These are phyloP conservation scores for Priceomyces medius DNA, from an alignment of 805 yeast genomes.

Conservation along the genomic window DNA sequence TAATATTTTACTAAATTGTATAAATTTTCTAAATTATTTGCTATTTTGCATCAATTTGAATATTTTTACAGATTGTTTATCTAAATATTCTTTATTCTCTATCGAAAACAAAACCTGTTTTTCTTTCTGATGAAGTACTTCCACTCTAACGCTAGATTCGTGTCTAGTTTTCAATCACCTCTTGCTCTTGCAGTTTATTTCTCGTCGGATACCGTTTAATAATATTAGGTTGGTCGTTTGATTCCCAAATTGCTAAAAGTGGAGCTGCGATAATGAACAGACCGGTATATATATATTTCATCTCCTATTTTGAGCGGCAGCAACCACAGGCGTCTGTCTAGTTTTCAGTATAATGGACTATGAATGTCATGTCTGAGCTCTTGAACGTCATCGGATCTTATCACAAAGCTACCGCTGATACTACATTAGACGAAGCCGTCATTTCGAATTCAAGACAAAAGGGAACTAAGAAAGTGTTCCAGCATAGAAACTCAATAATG, in stretches of 20 bases:
- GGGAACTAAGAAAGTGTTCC: conserved; percentile 2
- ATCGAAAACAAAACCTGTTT: no score
- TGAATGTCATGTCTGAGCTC: neutral
- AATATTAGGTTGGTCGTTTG: neutral
- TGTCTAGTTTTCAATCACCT: no score
- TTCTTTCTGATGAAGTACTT: no score
- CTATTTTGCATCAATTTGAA: no score
- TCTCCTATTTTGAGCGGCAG: neutral
- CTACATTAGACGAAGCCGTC: neutral
- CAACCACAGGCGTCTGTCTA: neutral
- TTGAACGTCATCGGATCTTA: neutral
- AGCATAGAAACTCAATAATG: conserved; percentile 12
- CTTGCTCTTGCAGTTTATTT: no score
- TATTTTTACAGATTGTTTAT: no score
- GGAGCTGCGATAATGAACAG: neutral
- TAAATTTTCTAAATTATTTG: no score
- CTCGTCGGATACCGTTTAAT: no score
- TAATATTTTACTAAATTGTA: no score
- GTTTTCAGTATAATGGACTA: neutral
- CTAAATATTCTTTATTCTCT: no score
- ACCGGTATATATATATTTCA: neutral
- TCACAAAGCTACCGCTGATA: neutral
- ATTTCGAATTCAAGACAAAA: neutral
- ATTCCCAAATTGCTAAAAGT: neutral
- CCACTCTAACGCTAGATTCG: no score